A percentile compares a stretch with the other conserved stretches of the same genome.
These are phyloP conservation scores for Sabuloglossum arenarium DNA, from an alignment of 495 filamentous ascomycete species.

Conservation along the genomic window DNA sequence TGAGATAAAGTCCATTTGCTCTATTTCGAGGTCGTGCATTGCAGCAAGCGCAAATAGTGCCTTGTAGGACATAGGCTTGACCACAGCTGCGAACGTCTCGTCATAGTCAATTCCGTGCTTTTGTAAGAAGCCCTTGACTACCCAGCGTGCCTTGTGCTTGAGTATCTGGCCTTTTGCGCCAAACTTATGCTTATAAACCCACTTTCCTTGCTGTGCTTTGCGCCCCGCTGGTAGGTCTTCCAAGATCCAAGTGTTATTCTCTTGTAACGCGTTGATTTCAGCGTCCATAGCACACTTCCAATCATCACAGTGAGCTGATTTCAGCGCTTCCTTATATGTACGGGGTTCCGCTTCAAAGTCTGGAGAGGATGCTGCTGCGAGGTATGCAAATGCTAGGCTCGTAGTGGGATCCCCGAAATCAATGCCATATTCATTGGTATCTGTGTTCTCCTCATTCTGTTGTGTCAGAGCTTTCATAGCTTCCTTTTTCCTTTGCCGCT, in stretches of 20 bases:
- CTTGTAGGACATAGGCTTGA: constrained; percentile 19
- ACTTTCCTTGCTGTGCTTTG: background rate
- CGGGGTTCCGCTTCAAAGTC: too few relatives aligned
- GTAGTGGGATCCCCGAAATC: too few relatives aligned
- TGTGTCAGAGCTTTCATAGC: too few relatives aligned
- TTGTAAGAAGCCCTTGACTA: constrained; percentile 14
- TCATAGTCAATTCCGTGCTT: constrained; percentile 18
- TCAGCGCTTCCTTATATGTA: too few relatives aligned
- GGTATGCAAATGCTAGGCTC: too few relatives aligned
- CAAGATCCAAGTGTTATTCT: background rate
- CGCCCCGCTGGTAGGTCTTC: background rate
- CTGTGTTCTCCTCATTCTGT: too few relatives aligned
- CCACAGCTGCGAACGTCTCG: constrained; percentile 22
- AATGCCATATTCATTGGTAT: too few relatives aligned
- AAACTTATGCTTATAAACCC: constrained; percentile 3
- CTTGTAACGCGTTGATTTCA: background rate
- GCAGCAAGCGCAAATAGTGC: constrained; percentile 14
- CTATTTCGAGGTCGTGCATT: constrained; percentile 12
- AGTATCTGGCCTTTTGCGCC: background rate
- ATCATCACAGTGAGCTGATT: too few relatives aligned
- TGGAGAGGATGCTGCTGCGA: too few relatives aligned
- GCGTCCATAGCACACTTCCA: background rate
- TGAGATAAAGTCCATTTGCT: constrained; percentile 18
- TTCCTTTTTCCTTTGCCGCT: too few relatives aligned
- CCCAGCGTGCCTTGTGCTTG: constrained; percentile 4